A percentile compares a stretch with the other conserved stretches of the same genome.
Evolutionary conservation across 805 yeast species (phyloP).

Genomic region (Lipomyces yamadae): DNA sequence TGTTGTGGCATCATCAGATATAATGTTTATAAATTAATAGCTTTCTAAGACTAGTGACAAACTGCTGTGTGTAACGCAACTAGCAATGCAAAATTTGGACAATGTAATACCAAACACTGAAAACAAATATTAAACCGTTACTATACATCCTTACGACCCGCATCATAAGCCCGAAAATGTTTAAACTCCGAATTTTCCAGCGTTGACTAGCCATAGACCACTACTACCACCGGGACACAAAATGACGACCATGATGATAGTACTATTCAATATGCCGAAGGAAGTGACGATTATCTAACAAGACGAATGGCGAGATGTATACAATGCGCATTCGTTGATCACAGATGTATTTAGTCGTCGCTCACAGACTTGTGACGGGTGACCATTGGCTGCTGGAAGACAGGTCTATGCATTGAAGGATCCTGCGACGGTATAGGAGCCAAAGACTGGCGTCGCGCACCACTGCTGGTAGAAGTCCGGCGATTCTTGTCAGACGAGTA

Average conservation of each 20-base stretch:
- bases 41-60: too few relatives aligned
- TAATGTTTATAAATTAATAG: too few relatives aligned
- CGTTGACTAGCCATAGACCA: too few relatives aligned
- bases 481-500: constrained; percentile 13
- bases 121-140: too few relatives aligned
- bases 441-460: constrained; percentile 24
- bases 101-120: too few relatives aligned
- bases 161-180: too few relatives aligned
- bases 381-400: constrained; percentile 24
- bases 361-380: constrained; percentile 17
- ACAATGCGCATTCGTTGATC: neutral
- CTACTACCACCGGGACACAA: neutral
- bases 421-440: constrained; percentile 33
- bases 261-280: neutral
- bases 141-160: too few relatives aligned
- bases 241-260: neutral
- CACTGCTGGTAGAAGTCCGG: constrained; percentile 13
- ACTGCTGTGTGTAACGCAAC: too few relatives aligned
- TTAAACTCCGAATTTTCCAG: neutral
- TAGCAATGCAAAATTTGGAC: too few relatives aligned
- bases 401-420: constrained; percentile 14
- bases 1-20: too few relatives aligned
- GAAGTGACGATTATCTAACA: neutral
- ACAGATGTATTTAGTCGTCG: neutral
- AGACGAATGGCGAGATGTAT: neutral